These are phyloP conservation scores for Pseudogymnoascus sp. DNA, from an alignment of 2,329 filamentous ascomycete species.

Conservation along the genomic window DNA sequence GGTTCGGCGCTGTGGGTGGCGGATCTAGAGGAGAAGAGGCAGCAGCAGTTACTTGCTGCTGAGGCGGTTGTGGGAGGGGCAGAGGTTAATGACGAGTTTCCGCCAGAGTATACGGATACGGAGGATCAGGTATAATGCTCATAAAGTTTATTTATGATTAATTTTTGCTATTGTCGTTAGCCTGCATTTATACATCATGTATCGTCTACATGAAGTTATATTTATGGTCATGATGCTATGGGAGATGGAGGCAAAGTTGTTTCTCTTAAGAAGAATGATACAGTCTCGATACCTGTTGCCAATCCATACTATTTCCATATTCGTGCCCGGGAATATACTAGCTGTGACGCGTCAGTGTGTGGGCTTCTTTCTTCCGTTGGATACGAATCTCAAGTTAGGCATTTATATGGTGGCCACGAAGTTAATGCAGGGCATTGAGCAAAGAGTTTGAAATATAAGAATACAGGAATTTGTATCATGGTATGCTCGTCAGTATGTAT, in stretches of 20 bases:
- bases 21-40: constrained; percentile 56
- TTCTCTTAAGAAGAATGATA: not conserved
- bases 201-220: not conserved
- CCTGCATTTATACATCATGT: not conserved
- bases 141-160: not conserved
- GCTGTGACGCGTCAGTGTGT: not conserved
- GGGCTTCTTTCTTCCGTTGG: too few relatives aligned
- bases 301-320: not conserved
- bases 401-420: too few relatives aligned
- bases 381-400: too few relatives aligned
- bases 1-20: constrained; percentile 84
- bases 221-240: not conserved
- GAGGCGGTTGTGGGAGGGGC: not conserved
- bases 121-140: constrained; percentile 4
- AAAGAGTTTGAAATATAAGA: not conserved
- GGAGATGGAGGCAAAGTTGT: not conserved
- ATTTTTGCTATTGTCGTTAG: not conserved
- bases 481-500: not conserved
- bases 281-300: not conserved
- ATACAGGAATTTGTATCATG: not conserved
- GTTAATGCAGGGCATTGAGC: not conserved
- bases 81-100: constrained; percentile 2
- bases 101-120: constrained; percentile 1
- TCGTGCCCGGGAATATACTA: not conserved
- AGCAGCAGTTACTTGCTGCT: not conserved